A percentile compares a stretch with the other conserved stretches of the same genome.
These are phyloP conservation scores for Vigna reflexopilosa DNA, from an alignment of 306 rosid genomes.

Conservation along the genomic window DNA sequence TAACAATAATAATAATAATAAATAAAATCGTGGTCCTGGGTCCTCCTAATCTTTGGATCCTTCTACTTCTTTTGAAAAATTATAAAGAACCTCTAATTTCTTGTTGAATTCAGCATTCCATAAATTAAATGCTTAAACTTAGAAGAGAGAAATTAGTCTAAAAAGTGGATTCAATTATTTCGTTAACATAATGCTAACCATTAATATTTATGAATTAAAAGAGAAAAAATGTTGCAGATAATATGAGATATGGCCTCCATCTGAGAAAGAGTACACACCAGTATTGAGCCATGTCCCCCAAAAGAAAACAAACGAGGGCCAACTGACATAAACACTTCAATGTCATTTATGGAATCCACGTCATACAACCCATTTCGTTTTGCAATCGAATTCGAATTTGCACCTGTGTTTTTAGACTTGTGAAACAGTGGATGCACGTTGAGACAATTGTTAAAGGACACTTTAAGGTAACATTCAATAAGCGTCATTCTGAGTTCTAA, in stretches of 20 bases:
- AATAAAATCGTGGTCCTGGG: slow-evolving; percentile 8
- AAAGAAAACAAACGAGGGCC: slow-evolving; percentile 37
- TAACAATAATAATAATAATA: not conserved
- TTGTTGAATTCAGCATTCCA: not conserved
- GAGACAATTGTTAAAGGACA: slow-evolving; percentile 47
- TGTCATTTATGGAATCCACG: slow-evolving; percentile 28
- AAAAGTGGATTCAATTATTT: no score
- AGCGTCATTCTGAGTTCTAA: slow-evolving; percentile 12
- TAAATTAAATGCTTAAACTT: not conserved
- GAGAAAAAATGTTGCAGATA: no score
- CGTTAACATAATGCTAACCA: no score
- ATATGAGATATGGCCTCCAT: not conserved
- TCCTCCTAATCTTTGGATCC: not conserved
- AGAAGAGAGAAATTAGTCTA: not conserved
- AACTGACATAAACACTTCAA: slow-evolving; percentile 21
- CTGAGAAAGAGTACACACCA: slow-evolving; percentile 1
- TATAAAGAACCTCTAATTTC: not conserved
- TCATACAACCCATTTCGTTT: slow-evolving; percentile 36
- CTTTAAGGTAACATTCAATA: not conserved
- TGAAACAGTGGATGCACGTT: slow-evolving; percentile 20
- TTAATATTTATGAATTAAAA: no score
- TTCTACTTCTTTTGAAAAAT: not conserved
- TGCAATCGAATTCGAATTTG: slow-evolving; percentile 44
- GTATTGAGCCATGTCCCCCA: slow-evolving; percentile 20
- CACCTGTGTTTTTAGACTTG: slow-evolving; percentile 16